phyloP scores from a whole-genome alignment of 1,284 basidiomycete species.

The Rugiboletus extremiorientalis region DNA sequence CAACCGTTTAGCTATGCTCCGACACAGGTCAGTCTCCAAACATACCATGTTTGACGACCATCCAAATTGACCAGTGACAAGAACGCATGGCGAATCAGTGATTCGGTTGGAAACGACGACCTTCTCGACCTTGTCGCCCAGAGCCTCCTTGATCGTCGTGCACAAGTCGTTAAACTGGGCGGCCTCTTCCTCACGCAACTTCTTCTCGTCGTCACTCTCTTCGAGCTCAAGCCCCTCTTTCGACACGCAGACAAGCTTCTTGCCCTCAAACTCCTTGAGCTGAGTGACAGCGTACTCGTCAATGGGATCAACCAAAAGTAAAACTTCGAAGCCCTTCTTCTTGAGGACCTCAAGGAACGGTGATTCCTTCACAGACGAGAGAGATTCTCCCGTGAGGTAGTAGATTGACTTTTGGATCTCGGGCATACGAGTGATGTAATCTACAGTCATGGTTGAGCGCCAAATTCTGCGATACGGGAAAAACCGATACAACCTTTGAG shows the following conservation, averaged over 20 bases:
- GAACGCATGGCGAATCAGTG: slow-evolving; percentile 92
- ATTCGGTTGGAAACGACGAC: slow-evolving; percentile 98
- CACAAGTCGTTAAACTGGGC: slow-evolving; percentile 88
- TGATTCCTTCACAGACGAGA: slow-evolving; percentile 89
- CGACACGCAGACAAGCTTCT: slow-evolving; percentile 97
- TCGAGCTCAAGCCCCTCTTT: slow-evolving; percentile 99
- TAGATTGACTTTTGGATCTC: slow-evolving; percentile 99
- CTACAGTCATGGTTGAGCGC: slow-evolving; percentile 40
- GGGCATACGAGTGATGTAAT: slow-evolving; percentile 99
- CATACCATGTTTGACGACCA: slow-evolving; percentile 98
- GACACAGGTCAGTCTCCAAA: slow-evolving; percentile 4
- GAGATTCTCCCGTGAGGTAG: slow-evolving; percentile 98
- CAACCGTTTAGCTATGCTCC: slow-evolving; percentile 6
- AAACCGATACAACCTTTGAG: slow-evolving; percentile 73
- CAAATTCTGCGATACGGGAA: neutral
- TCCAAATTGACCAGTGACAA: slow-evolving; percentile 98
- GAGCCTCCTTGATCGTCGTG: slow-evolving; percentile 96
- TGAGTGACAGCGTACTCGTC: slow-evolving; percentile 98
- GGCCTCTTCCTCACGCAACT: slow-evolving; percentile 84
- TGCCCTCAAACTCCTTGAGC: slow-evolving; percentile 99
- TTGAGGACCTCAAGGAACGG: slow-evolving; percentile 99
- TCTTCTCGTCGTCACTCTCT: slow-evolving; percentile 99
- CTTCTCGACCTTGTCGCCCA: slow-evolving; percentile 99
- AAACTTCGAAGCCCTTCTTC: slow-evolving; percentile 99
- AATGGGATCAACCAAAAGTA: slow-evolving; percentile 97